Conservation (phyloP, 495 filamentous ascomycete genomes). For the Daldinia bambusicola region DNA sequence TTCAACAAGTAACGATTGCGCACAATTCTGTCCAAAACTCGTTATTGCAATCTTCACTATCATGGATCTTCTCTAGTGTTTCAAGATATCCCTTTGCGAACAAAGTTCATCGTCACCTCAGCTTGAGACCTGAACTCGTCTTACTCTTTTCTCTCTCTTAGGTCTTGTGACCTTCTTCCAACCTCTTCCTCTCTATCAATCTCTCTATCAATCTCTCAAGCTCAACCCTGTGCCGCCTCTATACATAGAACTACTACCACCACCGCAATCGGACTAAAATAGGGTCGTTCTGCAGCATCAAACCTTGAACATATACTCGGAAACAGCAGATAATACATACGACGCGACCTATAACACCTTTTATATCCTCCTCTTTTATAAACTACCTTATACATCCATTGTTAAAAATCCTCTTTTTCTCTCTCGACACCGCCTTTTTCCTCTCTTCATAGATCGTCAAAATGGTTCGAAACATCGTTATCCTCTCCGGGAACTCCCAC, state of each 20-base stretch:
- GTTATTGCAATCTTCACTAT: constrained; percentile 32
- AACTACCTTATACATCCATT: constrained; percentile 10
- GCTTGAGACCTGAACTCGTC: constrained; percentile 21
- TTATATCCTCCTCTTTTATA: not conserved
- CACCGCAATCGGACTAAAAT: constrained; percentile 47
- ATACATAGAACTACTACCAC: constrained; percentile 19
- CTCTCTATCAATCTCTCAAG: constrained; percentile 11
- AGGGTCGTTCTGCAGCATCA: constrained; percentile 29
- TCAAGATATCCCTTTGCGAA: constrained; percentile 17
- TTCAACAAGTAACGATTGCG: constrained; percentile 27
- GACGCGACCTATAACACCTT: constrained; percentile 7
- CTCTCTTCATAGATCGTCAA: constrained; percentile 36
- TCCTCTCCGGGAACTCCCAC: constrained; percentile 93
- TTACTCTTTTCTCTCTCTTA: constrained; percentile 11
- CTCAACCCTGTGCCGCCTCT: constrained; percentile 23
- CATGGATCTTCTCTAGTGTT: constrained; percentile 47
- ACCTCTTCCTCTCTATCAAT: not conserved
- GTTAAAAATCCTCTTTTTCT: not conserved
- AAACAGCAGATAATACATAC: constrained; percentile 1
- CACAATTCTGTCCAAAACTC: constrained; percentile 39
- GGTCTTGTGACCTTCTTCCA: constrained; percentile 17
- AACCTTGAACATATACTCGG: constrained; percentile 24
- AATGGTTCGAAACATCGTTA: constrained; percentile 96
- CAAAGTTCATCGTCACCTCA: constrained; percentile 12
- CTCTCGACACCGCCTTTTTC: constrained; percentile 27